These are phyloP conservation scores for Crithidia bombi DNA, from an alignment of 208 protist species.

Conservation along the genomic window DNA sequence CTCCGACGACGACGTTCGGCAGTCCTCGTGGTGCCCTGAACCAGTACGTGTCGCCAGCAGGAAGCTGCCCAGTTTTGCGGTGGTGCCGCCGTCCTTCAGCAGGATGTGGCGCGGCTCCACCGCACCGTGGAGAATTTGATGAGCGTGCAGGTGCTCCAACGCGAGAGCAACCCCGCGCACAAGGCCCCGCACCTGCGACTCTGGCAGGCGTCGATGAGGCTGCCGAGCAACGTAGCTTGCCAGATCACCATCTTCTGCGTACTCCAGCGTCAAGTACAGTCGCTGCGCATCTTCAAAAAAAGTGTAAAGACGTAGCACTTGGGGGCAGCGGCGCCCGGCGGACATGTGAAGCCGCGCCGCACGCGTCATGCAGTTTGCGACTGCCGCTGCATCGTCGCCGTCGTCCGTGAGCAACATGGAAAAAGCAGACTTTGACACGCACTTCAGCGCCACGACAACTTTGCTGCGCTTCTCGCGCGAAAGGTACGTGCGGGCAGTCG, in stretches of 20 bases:
- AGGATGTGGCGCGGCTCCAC: constrained; percentile 83
- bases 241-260: constrained; percentile 93
- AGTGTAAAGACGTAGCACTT: constrained; percentile 95
- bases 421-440: neutral
- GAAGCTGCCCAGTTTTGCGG: constrained; percentile 97
- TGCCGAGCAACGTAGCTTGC: constrained; percentile 10
- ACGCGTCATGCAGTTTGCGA: constrained; percentile 50
- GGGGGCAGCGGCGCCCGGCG: constrained; percentile 73
- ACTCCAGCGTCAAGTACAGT: constrained; percentile 98
- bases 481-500: constrained; percentile 52
- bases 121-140: constrained; percentile 80
- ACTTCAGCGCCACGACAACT: constrained; percentile 64
- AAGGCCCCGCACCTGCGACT: constrained; percentile 36
- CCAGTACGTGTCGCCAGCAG: constrained; percentile 73
- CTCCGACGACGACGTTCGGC: neutral
- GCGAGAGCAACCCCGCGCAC: constrained; percentile 44
- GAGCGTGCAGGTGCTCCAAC: constrained; percentile 56
- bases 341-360: constrained; percentile 98
- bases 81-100: constrained; percentile 25
- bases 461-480: constrained; percentile 49
- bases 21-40: neutral
- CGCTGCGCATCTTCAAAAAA: constrained; percentile 97
- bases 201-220: constrained; percentile 23
- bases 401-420: constrained; percentile 23
- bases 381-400: neutral